phyloP scores from a whole-genome alignment of 2,329 filamentous ascomycete species.

The Metarhizium rileyi region DNA sequence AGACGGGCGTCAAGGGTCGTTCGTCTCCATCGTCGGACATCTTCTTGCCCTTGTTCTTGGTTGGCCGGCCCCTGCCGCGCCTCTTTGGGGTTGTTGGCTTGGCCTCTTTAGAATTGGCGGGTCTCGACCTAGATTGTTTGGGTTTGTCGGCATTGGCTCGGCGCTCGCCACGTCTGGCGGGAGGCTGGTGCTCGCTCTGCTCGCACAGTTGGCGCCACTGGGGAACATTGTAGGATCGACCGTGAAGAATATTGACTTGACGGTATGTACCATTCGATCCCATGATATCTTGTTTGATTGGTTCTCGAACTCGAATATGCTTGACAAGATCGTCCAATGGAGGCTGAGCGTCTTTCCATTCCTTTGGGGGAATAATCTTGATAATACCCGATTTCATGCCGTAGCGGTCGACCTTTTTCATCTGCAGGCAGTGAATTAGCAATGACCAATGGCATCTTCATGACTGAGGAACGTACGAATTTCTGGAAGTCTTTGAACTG shows the following conservation, averaged over 20 bases:
- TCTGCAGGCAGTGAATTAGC: conserved; percentile 29
- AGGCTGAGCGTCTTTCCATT: conserved; percentile 81
- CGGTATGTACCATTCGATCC: conserved; percentile 92
- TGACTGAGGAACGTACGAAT: conserved; percentile 52
- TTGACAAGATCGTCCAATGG: conserved; percentile 79
- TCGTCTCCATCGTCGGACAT: conserved; percentile 35
- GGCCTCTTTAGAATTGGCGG: conserved; percentile 22
- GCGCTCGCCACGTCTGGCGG: conserved; percentile 76
- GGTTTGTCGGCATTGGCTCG: conserved; percentile 51
- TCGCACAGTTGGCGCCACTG: conserved; percentile 93
- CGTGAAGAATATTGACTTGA: conserved; percentile 93
- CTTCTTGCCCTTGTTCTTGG: conserved; percentile 27
- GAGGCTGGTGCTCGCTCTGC: conserved; percentile 91
- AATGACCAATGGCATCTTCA: conserved; percentile 16
- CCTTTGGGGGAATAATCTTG: conserved; percentile 85
- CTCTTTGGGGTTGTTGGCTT: conserved; percentile 27
- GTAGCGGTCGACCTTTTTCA: conserved; percentile 79
- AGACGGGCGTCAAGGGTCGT: conserved; percentile 49
- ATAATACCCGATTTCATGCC: conserved; percentile 97
- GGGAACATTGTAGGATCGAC: conserved; percentile 89
- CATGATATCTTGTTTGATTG: conserved; percentile 97
- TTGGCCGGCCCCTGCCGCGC: conserved; percentile 30
- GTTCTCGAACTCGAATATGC: conserved; percentile 86
- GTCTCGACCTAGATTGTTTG: conserved; percentile 32
- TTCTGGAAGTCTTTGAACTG: conserved; percentile 91